Percentiles rank a stretch among this genome's conserved stretches.
Conservation (phyloP, 176 grass and related monocot genomes). For the barley (Hordeum vulgare) region DNA sequence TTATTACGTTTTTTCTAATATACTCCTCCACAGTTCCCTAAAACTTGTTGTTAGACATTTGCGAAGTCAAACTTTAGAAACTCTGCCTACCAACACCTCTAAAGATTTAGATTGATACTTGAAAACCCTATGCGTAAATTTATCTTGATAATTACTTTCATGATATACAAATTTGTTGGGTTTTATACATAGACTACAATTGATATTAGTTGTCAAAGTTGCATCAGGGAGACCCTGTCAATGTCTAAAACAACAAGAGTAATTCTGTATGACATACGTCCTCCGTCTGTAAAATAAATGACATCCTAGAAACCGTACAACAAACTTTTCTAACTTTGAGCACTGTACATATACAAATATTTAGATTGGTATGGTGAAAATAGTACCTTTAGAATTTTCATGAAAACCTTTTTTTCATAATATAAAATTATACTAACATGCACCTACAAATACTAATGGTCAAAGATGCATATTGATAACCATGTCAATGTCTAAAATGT, state of each 20-base stretch:
- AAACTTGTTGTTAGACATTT: not conserved
- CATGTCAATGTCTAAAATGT: not conserved
- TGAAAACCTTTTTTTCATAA: not conserved
- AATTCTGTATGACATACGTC: not conserved
- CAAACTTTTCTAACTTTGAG: not conserved
- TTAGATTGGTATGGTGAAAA: not conserved
- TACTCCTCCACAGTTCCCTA: not conserved
- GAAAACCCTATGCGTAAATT: not conserved
- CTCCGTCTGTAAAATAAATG: not conserved
- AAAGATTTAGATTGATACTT: not conserved
- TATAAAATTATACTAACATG: not conserved
- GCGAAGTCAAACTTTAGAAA: not conserved
- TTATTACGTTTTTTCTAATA: not conserved
- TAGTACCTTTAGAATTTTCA: not conserved
- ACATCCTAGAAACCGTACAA: not conserved
- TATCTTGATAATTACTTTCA: not conserved
- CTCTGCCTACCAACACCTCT: not conserved
- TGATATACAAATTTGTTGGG: not conserved
- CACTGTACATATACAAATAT: not conserved
- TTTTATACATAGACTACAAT: not conserved
- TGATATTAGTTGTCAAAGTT: not conserved
- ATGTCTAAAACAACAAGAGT: not conserved
- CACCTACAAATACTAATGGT: not conserved
- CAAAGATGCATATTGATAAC: not conserved
- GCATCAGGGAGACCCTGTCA: not conserved